phyloP scores from a whole-genome alignment of 805 yeast species.

The Danielozyma ontarioensis region DNA sequence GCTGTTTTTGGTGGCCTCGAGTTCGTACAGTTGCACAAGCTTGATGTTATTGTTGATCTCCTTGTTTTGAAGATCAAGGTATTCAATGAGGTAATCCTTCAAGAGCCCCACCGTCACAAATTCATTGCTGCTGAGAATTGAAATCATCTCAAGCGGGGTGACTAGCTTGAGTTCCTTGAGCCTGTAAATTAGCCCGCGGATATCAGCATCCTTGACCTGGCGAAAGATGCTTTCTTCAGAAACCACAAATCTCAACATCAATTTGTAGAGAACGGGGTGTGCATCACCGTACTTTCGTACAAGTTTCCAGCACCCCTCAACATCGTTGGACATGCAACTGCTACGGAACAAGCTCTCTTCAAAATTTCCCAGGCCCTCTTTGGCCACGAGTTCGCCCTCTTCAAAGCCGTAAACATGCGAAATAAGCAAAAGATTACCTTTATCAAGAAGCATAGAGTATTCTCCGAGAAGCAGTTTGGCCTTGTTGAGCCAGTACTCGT shows the following conservation, averaged over 20 bases:
- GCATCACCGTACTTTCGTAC: slow-evolving; percentile 54
- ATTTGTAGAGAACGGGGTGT: slow-evolving; percentile 60
- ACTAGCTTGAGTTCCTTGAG: slow-evolving; percentile 50
- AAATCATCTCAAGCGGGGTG: slow-evolving; percentile 75
- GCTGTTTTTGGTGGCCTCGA: slow-evolving; percentile 56
- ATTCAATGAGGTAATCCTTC: slow-evolving; percentile 59
- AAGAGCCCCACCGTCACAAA: slow-evolving; percentile 69
- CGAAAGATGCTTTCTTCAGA: slow-evolving; percentile 49
- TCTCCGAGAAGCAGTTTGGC: slow-evolving; percentile 50
- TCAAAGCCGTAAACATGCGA: slow-evolving; percentile 54
- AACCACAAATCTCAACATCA: slow-evolving; percentile 60
- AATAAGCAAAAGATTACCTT: slow-evolving; percentile 48
- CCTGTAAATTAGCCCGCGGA: slow-evolving; percentile 45
- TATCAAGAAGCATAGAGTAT: slow-evolving; percentile 48
- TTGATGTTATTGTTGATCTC: slow-evolving; percentile 68
- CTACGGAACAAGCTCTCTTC: slow-evolving; percentile 66
- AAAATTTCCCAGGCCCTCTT: slow-evolving; percentile 33
- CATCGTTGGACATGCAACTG: slow-evolving; percentile 52
- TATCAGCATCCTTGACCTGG: slow-evolving; percentile 46
- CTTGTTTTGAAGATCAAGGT: slow-evolving; percentile 51
- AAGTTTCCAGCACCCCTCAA: slow-evolving; percentile 51
- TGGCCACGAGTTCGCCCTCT: slow-evolving; percentile 42
- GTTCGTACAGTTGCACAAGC: slow-evolving; percentile 61
- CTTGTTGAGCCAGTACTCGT: slow-evolving; percentile 55
- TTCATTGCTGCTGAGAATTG: slow-evolving; percentile 55